phyloP scores from a whole-genome alignment of 306 rosid species.

The Gastrolobium bilobum region DNA sequence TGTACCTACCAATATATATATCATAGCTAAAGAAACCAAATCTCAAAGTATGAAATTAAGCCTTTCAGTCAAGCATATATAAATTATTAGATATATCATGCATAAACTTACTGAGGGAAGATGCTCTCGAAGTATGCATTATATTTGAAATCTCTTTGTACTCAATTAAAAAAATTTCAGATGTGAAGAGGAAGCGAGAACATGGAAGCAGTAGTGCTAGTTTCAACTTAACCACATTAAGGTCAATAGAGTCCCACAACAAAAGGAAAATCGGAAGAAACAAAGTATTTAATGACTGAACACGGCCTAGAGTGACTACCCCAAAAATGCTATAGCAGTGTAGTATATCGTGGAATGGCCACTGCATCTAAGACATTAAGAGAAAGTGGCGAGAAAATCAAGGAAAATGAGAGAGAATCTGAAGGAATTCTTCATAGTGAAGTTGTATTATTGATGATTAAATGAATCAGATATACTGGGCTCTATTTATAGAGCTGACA shows the following conservation, averaged over 20 bases:
- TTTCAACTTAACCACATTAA: background rate
- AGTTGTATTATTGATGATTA: too few species aligned
- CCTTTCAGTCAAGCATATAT: conserved; percentile 7
- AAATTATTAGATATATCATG: background rate
- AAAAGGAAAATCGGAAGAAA: conserved; percentile 8
- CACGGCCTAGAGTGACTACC: conserved; percentile 1
- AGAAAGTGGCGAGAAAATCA: too few species aligned
- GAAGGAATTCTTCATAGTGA: too few species aligned
- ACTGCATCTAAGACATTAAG: background rate
- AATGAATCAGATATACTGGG: too few species aligned
- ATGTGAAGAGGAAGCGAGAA: background rate
- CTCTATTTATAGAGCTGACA: too few species aligned
- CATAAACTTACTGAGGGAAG: conserved; percentile 20
- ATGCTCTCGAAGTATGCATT: conserved; percentile 26
- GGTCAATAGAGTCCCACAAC: conserved; percentile 12
- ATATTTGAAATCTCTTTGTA: background rate
- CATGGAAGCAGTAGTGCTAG: background rate
- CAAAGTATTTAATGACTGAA: conserved; percentile 17
- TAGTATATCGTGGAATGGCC: background rate
- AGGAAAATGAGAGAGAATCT: too few species aligned
- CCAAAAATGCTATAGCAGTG: conserved; percentile 24
- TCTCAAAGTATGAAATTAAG: conserved; percentile 1
- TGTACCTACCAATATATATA: background rate
- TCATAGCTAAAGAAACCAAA: conserved; percentile 23
- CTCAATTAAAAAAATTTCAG: background rate